Conservation (phyloP, 345 rosid genomes). For the Isatis tinctoria region DNA sequence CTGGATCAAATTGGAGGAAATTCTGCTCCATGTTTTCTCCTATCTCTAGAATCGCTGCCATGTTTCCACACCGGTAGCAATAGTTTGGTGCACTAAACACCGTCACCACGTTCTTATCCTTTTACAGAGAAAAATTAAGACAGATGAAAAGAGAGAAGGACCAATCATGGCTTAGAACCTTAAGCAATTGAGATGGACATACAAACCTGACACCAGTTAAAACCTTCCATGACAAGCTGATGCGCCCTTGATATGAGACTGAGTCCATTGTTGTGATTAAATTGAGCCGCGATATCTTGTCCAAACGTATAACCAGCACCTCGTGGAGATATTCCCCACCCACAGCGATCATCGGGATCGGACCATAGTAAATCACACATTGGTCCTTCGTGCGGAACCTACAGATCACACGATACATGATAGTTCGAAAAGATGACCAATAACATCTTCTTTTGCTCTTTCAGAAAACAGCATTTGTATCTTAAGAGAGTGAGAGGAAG, state of each 20-base stretch:
- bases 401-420: slow-evolving; percentile 25
- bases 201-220: slow-evolving; percentile 78
- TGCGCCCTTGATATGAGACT: slow-evolving; percentile 79
- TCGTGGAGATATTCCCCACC: slow-evolving; percentile 43
- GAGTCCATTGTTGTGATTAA: slow-evolving; percentile 78
- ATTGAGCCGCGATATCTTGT: slow-evolving; percentile 66
- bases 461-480: too few relatives aligned
- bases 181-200: slow-evolving; percentile 1
- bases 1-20: slow-evolving; percentile 87
- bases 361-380: slow-evolving; percentile 88
- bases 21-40: slow-evolving; percentile 82
- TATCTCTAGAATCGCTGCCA: slow-evolving; percentile 86
- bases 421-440: not conserved
- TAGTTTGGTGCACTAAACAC: slow-evolving; percentile 86
- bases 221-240: slow-evolving; percentile 92
- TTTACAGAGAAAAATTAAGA: not conserved
- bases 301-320: slow-evolving; percentile 43
- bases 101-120: slow-evolving; percentile 82
- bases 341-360: slow-evolving; percentile 45
- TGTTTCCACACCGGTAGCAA: slow-evolving; percentile 78
- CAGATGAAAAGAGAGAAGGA: not conserved
- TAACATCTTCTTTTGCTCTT: not conserved
- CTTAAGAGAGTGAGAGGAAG: not conserved
- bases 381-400: slow-evolving; percentile 88
- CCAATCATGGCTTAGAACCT: not conserved